Evolutionary conservation across 345 rosid species (phyloP).

Genomic region (Ceriops tagal): DNA sequence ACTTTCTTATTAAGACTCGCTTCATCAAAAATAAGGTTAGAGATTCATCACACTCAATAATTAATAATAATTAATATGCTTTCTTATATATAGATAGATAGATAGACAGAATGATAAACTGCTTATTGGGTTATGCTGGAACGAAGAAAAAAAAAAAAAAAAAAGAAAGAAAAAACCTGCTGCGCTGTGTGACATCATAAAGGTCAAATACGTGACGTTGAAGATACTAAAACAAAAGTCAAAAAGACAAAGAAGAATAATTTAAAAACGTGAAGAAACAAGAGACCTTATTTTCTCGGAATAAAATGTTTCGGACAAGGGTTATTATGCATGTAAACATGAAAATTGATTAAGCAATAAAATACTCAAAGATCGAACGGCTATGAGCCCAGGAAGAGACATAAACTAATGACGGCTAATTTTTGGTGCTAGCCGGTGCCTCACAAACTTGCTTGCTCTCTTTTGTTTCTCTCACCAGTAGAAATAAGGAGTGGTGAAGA

Average conservation of each 20-base stretch:
- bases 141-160: constrained; percentile 1
- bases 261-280: not conserved
- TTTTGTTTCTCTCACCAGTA: not conserved
- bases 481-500: constrained; percentile 11
- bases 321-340: constrained; percentile 4
- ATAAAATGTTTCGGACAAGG: not conserved
- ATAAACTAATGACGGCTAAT: not conserved
- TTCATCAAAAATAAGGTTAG: too few species aligned
- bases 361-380: constrained; percentile 33
- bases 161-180: constrained; percentile 2
- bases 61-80: too few species aligned
- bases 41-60: too few species aligned
- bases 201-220: not conserved
- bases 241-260: constrained; percentile 16
- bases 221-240: constrained; percentile 7
- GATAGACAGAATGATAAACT: too few species aligned
- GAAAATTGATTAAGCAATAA: constrained; percentile 6
- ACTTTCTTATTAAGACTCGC: too few species aligned
- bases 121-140: not conserved
- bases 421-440: not conserved
- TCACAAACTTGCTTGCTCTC: too few species aligned
- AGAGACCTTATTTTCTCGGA: not conserved
- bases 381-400: constrained; percentile 16
- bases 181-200: constrained; percentile 15
- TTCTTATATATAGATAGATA: too few species aligned